These are phyloP conservation scores for Emericellopsis cladophorae DNA, from an alignment of 2,329 filamentous ascomycete genomes.

Conservation along the genomic window DNA sequence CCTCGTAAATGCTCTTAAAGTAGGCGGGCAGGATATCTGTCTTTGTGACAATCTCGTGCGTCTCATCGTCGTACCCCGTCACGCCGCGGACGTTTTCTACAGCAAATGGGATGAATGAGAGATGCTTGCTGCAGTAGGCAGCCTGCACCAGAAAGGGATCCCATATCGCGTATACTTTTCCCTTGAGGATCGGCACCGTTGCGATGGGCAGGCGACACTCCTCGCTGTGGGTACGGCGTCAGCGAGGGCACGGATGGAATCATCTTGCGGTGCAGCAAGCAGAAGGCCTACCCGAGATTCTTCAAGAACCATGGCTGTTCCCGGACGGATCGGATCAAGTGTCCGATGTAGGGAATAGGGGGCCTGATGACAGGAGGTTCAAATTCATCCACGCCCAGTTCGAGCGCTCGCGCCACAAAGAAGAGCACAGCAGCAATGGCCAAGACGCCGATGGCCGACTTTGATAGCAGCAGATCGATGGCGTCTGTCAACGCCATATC, in stretches of 20 bases:
- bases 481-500: neutral
- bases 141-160: conserved; percentile 25
- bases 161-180: conserved; percentile 30
- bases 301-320: too few relatives aligned
- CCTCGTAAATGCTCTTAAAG: conserved; percentile 20
- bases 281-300: too few relatives aligned
- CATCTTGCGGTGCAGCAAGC: neutral
- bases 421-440: neutral
- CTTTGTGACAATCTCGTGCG: conserved; percentile 6
- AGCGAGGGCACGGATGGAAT: too few relatives aligned
- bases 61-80: conserved; percentile 18
- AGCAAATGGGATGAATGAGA: conserved; percentile 30
- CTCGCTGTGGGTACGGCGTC: too few relatives aligned
- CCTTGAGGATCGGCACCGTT: conserved; percentile 28
- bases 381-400: too few relatives aligned
- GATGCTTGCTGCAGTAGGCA: conserved; percentile 25
- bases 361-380: too few relatives aligned
- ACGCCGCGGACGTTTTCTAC: conserved; percentile 21
- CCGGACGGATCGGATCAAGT: too few relatives aligned
- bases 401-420: too few relatives aligned
- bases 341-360: too few relatives aligned
- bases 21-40: conserved; percentile 17
- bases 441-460: neutral
- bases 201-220: conserved; percentile 18
- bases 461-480: neutral